These are phyloP conservation scores for Rubus parviflorus DNA, from an alignment of 306 rosid genomes.

Conservation along the genomic window DNA sequence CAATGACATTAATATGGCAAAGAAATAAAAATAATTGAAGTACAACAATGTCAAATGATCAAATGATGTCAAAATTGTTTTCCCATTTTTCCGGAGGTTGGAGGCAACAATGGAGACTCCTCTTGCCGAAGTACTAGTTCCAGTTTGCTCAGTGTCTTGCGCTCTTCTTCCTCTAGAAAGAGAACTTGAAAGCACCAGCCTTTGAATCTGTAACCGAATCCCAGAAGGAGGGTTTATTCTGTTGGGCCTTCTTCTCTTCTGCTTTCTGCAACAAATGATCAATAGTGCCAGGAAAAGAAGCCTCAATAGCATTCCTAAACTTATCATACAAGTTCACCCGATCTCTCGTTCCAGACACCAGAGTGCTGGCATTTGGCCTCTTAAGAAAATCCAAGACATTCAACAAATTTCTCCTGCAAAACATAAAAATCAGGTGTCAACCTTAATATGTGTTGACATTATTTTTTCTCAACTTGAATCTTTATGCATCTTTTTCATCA, in stretches of 20 bases:
- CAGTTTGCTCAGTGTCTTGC: background rate
- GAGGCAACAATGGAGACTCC: background rate
- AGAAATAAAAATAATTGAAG: background rate
- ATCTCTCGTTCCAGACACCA: constrained; percentile 90
- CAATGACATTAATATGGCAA: background rate
- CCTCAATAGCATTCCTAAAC: constrained; percentile 72
- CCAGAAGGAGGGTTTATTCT: constrained; percentile 70
- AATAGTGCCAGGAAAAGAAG: constrained; percentile 68
- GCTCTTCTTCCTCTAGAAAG: constrained; percentile 46
- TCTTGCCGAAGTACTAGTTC: background rate
- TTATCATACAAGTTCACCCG: constrained; percentile 78
- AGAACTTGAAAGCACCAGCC: constrained; percentile 83
- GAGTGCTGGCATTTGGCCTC: constrained; percentile 74
- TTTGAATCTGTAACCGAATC: constrained; percentile 67
- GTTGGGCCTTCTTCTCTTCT: constrained; percentile 57
- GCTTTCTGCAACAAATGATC: constrained; percentile 56
- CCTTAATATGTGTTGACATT: background rate
- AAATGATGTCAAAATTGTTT: constrained; percentile 10
- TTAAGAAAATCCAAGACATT: constrained; percentile 84
- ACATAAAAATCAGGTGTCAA: constrained; percentile 12
- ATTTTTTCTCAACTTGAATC: background rate
- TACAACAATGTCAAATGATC: constrained; percentile 1
- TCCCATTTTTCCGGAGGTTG: background rate
- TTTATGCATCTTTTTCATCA: background rate
- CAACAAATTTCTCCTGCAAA: constrained; percentile 78